Evolutionary conservation across 768 basidiomycete species (phyloP), one percentile per base, ranked within the genome.

Genomic region (Leccinum uliginosum): DNA sequence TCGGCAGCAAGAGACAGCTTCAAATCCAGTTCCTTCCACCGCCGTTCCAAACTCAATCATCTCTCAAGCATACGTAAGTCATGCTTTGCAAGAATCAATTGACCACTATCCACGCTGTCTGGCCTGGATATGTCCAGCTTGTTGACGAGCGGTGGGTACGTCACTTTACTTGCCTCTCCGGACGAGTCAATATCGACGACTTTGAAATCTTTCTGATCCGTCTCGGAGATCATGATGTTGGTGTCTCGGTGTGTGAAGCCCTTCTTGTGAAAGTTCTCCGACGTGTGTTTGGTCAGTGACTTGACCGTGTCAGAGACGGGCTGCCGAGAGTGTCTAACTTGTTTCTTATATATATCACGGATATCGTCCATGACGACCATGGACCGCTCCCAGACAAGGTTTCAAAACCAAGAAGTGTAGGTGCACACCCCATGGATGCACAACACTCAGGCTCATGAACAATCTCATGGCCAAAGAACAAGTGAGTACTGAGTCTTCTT

Each of bases 341-440:
- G n/a, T 12, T 0, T 26, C 27, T 19, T 8, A 6, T 29, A 19
- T 7, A 11, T 4, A 21, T 23, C 19, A 6, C 23, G 24, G 11
- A 44, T 44, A 17, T 29, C 27, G 12, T 73, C 68, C 70, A 75
- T 74, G 38, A 72, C 64, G 0, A 73, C 71, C 69, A 73, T 68
- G 54, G 21, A 67, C 67, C 65, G 24, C 69, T 67, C 17, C 68
- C 70, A 40, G 65, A 54, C 10, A 74, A 43, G 14, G 10, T 15
- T 34, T 72, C 63, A 48, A 69, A 65, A 14, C 61, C 68, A 34
- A 50, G 40, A 9, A 75, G 55, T 19, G 17, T 51, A 5, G 71
- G 73, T 12, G 71, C 73, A 60, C 48, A 59, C 5, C 64, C 68
- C 30, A 59, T 24, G 17, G 27, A 52, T 27, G 64, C 66, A 57